Base-by-base conservation (phyloP, 176 grass and related monocot species). In the Raddia guianensis region DNA sequence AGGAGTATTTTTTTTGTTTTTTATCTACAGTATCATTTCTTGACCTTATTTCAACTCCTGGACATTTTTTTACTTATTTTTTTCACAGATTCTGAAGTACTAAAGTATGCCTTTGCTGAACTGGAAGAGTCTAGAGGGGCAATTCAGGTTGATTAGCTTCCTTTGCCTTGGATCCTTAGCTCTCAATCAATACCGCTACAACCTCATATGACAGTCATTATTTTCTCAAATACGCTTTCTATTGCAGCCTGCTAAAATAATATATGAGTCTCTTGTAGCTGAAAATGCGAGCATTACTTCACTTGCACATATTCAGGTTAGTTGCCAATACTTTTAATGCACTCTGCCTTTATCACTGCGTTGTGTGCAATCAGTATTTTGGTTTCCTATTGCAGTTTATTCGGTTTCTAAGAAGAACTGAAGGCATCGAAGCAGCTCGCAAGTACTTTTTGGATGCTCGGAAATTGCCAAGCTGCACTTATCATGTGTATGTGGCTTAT, bases 401-500 rank as follows among this genome's bases (percentile, higher is more conserved):
- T 85, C 86, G 92, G 53, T 98, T 98, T 72, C 68, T 98, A 84
- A 95, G 92, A 84, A 95, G 95, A 93, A 95, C 86, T 80, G 95
- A 98, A 93, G 95, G 95, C 52, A 68, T 84, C 81, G 95, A 98
- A 88, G 82, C 90, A 51, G 95, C 92, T 83, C 90, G 84, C 55
- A 98, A 93, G 71, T 98, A 95, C 74, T 98, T 98, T 86, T 80
- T 98, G 55, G 92, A 95, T 83, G 90, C 88, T 82, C 88, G 86
- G 73, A 95, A 98, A 67, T 89, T 76, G 15, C 81, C 86, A 81
- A 91, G 54, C 66, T 98, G 92, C 81, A 98, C 88, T 59, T 95
- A 95, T 91, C 92, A 98, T 65, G 84, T 98, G 35, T 98, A 89
- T 91, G 88, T 95, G 86, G 92, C 95, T 71, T 98, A 90, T 91